Conservation (phyloP, 345 rosid species). For the Aquilaria malaccensis region DNA sequence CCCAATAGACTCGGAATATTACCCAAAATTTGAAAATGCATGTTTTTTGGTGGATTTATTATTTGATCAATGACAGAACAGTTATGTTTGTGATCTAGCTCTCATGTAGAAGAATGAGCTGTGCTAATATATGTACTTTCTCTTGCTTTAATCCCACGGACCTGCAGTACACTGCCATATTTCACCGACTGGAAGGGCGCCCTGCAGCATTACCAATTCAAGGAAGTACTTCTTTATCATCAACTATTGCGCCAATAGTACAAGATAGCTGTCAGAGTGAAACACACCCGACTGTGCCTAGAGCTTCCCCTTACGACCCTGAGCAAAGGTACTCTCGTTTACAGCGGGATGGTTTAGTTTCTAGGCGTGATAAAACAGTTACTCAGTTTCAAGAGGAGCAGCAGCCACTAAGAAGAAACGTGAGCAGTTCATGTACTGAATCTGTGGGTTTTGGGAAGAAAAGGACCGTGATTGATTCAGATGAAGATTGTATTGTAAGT, state of each 20-base stretch:
- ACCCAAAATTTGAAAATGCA: background rate
- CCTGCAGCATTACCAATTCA: constrained; percentile 27
- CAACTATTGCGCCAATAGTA: constrained; percentile 22
- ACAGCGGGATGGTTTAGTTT: constrained; percentile 64
- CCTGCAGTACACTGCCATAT: constrained; percentile 39
- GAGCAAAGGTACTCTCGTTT: constrained; percentile 49
- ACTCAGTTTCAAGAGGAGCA: constrained; percentile 57
- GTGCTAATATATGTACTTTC: background rate
- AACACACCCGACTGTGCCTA: constrained; percentile 29
- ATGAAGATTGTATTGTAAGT: constrained; percentile 27
- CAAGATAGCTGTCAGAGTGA: constrained; percentile 33
- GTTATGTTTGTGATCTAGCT: too few relatives aligned
- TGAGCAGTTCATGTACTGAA: constrained; percentile 39
- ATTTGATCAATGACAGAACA: background rate
- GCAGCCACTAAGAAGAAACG: constrained; percentile 41
- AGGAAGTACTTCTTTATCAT: constrained; percentile 31
- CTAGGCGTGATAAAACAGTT: constrained; percentile 49
- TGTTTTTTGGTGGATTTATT: background rate
- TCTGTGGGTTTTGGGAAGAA: constrained; percentile 39
- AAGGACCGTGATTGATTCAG: constrained; percentile 31
- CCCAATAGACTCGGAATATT: background rate
- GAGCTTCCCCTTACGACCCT: constrained; percentile 41
- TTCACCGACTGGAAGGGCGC: constrained; percentile 41
- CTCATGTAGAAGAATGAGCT: background rate
- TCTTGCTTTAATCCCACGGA: constrained; percentile 12